These are phyloP conservation scores for Taiwanofungus camphoratus DNA, from an alignment of 1,284 basidiomycete species.

Conservation along the genomic window DNA sequence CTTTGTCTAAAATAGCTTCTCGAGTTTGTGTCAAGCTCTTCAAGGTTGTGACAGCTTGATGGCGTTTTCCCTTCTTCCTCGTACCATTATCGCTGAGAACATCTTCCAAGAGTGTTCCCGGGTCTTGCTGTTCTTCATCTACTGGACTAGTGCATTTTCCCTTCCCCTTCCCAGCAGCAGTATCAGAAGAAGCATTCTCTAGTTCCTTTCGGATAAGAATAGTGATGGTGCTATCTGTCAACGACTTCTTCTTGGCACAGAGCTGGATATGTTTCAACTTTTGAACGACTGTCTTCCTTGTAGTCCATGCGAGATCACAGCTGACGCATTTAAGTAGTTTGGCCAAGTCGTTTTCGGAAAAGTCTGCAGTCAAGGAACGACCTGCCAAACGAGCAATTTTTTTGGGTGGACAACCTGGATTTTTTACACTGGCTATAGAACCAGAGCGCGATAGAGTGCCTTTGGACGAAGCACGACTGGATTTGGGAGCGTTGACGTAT, in stretches of 20 bases:
- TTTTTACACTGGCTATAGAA: not conserved
- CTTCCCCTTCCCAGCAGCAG: constrained; percentile 21
- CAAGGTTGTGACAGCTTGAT: constrained; percentile 40
- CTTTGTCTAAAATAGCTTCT: constrained; percentile 47
- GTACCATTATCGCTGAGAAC: constrained; percentile 39
- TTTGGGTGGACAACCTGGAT: constrained; percentile 1
- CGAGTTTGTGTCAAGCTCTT: constrained; percentile 43
- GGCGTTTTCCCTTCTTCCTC: constrained; percentile 40
- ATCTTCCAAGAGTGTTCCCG: constrained; percentile 50
- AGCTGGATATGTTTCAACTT: constrained; percentile 61
- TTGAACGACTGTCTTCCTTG: constrained; percentile 51
- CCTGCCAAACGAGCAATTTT: constrained; percentile 5
- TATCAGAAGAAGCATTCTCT: constrained; percentile 18
- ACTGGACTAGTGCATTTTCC: constrained; percentile 12
- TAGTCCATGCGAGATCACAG: constrained; percentile 64
- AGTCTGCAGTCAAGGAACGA: constrained; percentile 27
- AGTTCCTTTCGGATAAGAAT: constrained; percentile 48
- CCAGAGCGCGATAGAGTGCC: constrained; percentile 3
- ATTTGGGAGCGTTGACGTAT: not conserved
- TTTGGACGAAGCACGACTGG: constrained; percentile 2
- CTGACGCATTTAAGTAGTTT: constrained; percentile 54
- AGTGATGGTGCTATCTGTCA: constrained; percentile 50
- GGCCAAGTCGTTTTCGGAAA: constrained; percentile 41
- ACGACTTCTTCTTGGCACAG: constrained; percentile 56
- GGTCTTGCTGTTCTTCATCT: constrained; percentile 16